Evolutionary conservation across 2,329 filamentous ascomycete genomes (phyloP), one percentile per base, ranked within the genome.

Genomic region (Xylaria sp.): DNA sequence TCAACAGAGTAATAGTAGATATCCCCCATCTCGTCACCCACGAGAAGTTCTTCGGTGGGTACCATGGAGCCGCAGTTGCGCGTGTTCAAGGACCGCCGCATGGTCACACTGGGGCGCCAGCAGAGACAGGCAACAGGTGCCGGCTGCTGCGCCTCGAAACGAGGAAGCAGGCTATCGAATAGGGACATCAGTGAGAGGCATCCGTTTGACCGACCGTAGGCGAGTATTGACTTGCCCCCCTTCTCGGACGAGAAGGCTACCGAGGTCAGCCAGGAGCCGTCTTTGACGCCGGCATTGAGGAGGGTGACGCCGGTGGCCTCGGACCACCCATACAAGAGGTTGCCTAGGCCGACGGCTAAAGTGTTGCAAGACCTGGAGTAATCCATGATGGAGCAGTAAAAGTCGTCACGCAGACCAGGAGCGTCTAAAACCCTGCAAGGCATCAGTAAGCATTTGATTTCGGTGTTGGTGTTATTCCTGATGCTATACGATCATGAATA

Each of bases 1-100:
- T 98, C 94, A 9, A 99, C 85, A 1, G 91, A 88, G 81, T 98
- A 99, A 77, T 97, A 94, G 80, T 94, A 96, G 3, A 98, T 83
- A 66, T 90, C 90, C 0, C 96, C 96, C 39, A 84, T 80, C 75
- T 98, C 93, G 71, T 98, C 94, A 0, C 95, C 93, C 6, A 97
- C 90, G 0, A 97, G 86, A 15, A 99, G 85, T 73, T 97, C 94
- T 79, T 99, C 95, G 0, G 90, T 93, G 49, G 87, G 79, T 2
- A 92, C 90, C 0, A 83, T 80, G 13, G 84, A 78, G 1, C 83
- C 84, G 7, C 84, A 80, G 31, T 81, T 82, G 55, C 79, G 76
- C 4, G 83, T 84, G 71, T 84, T 88, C 67, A 82, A 80, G 1
- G 88, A 89, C n/a, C 81, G 81, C 75, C 88, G 83, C 58, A 80